Evolutionary conservation across 805 yeast species (phyloP).

Genomic region (Lachancea dasiensis): DNA sequence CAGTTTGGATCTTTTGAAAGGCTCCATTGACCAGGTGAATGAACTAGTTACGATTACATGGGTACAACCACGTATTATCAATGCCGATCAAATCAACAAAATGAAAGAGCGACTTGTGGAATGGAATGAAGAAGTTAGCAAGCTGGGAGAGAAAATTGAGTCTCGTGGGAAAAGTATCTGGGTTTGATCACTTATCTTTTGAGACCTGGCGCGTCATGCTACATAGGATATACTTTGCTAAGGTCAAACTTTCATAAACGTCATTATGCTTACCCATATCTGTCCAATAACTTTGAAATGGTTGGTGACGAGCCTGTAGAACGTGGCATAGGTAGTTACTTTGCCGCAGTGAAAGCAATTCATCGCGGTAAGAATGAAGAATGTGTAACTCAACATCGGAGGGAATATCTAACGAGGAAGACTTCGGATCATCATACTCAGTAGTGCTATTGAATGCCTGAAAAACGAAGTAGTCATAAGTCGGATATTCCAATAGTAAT

Average conservation of each 20-base stretch:
- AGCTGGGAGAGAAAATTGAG: slow-evolving; percentile 56
- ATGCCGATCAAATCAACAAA: slow-evolving; percentile 65
- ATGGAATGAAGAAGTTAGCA: slow-evolving; percentile 75
- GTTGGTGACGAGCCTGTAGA: slow-evolving; percentile 24
- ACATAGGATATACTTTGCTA: slow-evolving; percentile 32
- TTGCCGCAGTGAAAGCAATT: slow-evolving; percentile 51
- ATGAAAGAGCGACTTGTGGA: slow-evolving; percentile 67
- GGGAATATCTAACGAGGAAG: slow-evolving; percentile 8
- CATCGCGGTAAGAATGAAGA: slow-evolving; percentile 62
- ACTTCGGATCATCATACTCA: slow-evolving; percentile 20
- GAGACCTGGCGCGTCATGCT: slow-evolving; percentile 8
- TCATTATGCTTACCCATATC: slow-evolving; percentile 61
- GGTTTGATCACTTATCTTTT: slow-evolving; percentile 38
- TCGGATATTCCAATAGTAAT: slow-evolving; percentile 56
- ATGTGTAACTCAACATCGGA: slow-evolving; percentile 30
- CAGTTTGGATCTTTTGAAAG: slow-evolving; percentile 74
- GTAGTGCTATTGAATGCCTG: slow-evolving; percentile 45
- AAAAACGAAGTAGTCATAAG: slow-evolving; percentile 48
- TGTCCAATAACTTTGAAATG: slow-evolving; percentile 26
- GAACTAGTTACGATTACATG: slow-evolving; percentile 76
- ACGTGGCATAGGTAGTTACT: slow-evolving; percentile 36
- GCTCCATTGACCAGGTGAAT: slow-evolving; percentile 84
- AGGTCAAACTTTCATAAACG: slow-evolving; percentile 42
- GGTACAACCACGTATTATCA: slow-evolving; percentile 95
- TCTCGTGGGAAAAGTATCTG: slow-evolving; percentile 58